Percentiles rank a stretch among this genome's conserved stretches.
These are phyloP conservation scores for Chaetomiaceae sp. DNA, from an alignment of 2,329 filamentous ascomycete species.

Conservation along the genomic window DNA sequence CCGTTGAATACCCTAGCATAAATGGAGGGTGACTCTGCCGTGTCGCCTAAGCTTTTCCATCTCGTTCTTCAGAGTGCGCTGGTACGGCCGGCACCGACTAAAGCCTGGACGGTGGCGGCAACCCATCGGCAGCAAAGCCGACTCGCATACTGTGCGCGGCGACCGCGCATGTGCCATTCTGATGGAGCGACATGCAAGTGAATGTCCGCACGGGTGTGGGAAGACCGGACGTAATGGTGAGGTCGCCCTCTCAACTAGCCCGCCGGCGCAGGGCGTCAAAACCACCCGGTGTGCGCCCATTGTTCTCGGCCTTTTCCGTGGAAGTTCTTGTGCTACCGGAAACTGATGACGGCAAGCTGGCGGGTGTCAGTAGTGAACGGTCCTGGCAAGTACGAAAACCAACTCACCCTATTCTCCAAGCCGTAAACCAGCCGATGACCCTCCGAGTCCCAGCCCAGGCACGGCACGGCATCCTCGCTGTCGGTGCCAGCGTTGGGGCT, in stretches of 20 bases:
- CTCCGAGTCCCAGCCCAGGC: constrained; percentile 55
- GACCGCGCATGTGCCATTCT: too few species aligned
- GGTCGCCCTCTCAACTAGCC: too few species aligned
- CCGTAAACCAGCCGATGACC: constrained; percentile 59
- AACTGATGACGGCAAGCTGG: constrained; percentile 29
- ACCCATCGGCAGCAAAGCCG: neutral
- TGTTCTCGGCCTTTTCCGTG: neutral
- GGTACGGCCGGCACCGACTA: too few species aligned
- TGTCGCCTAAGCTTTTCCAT: too few species aligned
- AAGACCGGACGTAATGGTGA: too few species aligned
- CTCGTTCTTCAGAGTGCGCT: too few species aligned
- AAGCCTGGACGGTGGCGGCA: neutral
- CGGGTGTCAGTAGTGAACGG: constrained; percentile 15
- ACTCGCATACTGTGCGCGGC: too few species aligned
- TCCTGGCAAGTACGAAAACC: neutral
- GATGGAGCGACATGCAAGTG: too few species aligned
- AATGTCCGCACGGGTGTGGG: too few species aligned
- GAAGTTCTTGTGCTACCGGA: constrained; percentile 20
- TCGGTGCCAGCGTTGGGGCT: constrained; percentile 48
- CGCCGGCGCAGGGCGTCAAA: too few species aligned
- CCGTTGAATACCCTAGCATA: too few species aligned
- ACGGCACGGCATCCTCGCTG: constrained; percentile 54
- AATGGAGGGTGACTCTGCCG: too few species aligned
- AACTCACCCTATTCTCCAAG: constrained; percentile 54
- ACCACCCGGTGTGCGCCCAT: neutral